Evolutionary conservation across 1,284 basidiomycete species (phyloP).

Genomic region (Takashimella koratensis): DNA sequence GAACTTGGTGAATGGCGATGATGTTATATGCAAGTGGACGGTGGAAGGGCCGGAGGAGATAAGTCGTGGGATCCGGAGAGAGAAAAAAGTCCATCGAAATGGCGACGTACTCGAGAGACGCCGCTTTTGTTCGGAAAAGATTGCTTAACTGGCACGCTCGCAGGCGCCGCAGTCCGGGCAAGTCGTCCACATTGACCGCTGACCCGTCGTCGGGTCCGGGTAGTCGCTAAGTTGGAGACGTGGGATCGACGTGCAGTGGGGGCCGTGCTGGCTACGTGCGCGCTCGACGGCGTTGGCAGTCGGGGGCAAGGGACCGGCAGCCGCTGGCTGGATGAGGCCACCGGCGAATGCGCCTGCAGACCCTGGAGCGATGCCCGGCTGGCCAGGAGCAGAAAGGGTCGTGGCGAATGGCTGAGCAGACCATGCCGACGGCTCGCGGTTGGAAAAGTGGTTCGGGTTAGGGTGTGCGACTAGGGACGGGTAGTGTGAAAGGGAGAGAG

Average conservation of each 20-base stretch:
- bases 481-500: neutral
- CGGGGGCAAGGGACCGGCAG: slow-evolving; percentile 16
- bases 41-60: neutral
- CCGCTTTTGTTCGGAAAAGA: too few relatives aligned
- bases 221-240: slow-evolving; percentile 42
- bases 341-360: slow-evolving; percentile 1
- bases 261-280: slow-evolving; percentile 41
- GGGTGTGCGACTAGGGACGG: slow-evolving; percentile 25
- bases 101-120: too few relatives aligned
- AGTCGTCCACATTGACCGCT: slow-evolving; percentile 42
- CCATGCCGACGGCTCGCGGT: slow-evolving; percentile 5
- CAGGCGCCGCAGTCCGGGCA: slow-evolving; percentile 45
- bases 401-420: slow-evolving; percentile 42
- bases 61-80: neutral
- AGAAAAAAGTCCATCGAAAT: too few relatives aligned
- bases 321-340: slow-evolving; percentile 40
- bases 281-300: slow-evolving; percentile 34
- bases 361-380: slow-evolving; percentile 1
- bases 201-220: slow-evolving; percentile 40
- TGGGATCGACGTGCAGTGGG: slow-evolving; percentile 45
- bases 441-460: slow-evolving; percentile 29
- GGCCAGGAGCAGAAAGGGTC: slow-evolving; percentile 29
- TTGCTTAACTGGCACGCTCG: too few relatives aligned
- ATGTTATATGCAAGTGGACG: too few relatives aligned
- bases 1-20: too few relatives aligned